Percentiles rank a stretch among this genome's conserved stretches.
Conservation (phyloP, 1,139 yeast genomes). For the Zhuliangozyma blackwelliae region DNA sequence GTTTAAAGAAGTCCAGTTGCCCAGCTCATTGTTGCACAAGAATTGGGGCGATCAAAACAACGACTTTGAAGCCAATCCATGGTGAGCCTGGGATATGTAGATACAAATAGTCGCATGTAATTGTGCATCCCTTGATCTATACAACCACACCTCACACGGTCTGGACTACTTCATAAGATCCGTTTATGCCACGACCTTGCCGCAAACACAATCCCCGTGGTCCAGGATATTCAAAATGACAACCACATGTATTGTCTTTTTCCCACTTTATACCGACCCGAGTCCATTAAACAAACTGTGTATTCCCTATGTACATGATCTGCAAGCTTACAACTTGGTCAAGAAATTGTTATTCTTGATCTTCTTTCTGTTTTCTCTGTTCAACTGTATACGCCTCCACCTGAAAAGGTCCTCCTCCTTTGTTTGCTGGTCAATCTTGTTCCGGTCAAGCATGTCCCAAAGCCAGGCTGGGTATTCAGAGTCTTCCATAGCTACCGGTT, state of each 20-base stretch:
- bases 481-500: conserved; percentile 88
- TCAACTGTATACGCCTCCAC: conserved; percentile 64
- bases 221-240: conserved; percentile 30
- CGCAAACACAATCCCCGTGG: conserved; percentile 32
- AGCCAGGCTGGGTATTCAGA: conserved; percentile 92
- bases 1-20: conserved; percentile 48
- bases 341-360: conserved; percentile 81
- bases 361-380: conserved; percentile 59
- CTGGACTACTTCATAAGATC: conserved; percentile 27
- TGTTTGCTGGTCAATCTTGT: conserved; percentile 49
- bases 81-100: conserved; percentile 21
- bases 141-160: no score
- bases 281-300: no score
- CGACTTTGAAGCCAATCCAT: conserved; percentile 44
- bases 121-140: no score
- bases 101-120: no score
- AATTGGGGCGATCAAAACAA: conserved; percentile 43
- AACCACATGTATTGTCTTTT: no score
- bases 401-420: conserved; percentile 57
- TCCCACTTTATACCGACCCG: no score
- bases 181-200: conserved; percentile 38
- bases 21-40: conserved; percentile 49
- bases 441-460: conserved; percentile 79
- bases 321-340: conserved; percentile 34
- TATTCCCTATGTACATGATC: no score